Base-by-base conservation (phyloP, 108 stramenopile genomes). In the Stephanodiscus minutulus region DNA sequence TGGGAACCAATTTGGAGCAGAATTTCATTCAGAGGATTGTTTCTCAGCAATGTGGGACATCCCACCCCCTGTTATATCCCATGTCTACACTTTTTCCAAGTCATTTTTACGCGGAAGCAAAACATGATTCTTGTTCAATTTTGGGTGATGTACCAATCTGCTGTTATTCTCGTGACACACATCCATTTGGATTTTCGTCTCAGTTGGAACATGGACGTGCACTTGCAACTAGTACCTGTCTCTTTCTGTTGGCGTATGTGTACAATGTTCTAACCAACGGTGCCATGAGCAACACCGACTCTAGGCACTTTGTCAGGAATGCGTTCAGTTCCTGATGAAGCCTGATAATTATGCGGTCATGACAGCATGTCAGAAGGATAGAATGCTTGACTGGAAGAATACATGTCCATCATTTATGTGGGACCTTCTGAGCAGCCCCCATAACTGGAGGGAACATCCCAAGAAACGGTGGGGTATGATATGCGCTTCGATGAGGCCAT, bases 1-100 rank as follows among this genome's bases (percentile, higher is more conserved):
- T 21, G 12, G 65, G 65, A 27, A 66, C 27, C 5, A 47, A 53
- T 25, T 28, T 27, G 10, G 49, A 66, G 65, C 49, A 54, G 52
- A 46, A 66, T 33, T 66, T 66, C 24, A 50, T 66, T 5, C 65
- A 66, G 25, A 33, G 46, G 46, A 27, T 66, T 47, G 65, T 66
- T 18, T 21, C 65, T 7, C 5, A 24, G 27, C 33, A 52, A 22
- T 25, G 12, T 9, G 65, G 65, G 24, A 36, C 36, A 27, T 66
- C 65, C 10, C 22, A 52, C 18, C 65, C 65, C 5, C 24, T 66
- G 25, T 36, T 66, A 29, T 66, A 66, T 13, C 28, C 52, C 20
- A 53, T 28, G 29, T 47, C 44, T 4, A 66, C 47, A 50, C 6
- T 47, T 6, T 53, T 66, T 20, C 64, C 64, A 2, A 24, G 44